A percentile compares a stretch with the other conserved stretches of the same genome.
These are phyloP conservation scores for Myxozyma geophila DNA, from an alignment of 805 yeast species.

Conservation along the genomic window DNA sequence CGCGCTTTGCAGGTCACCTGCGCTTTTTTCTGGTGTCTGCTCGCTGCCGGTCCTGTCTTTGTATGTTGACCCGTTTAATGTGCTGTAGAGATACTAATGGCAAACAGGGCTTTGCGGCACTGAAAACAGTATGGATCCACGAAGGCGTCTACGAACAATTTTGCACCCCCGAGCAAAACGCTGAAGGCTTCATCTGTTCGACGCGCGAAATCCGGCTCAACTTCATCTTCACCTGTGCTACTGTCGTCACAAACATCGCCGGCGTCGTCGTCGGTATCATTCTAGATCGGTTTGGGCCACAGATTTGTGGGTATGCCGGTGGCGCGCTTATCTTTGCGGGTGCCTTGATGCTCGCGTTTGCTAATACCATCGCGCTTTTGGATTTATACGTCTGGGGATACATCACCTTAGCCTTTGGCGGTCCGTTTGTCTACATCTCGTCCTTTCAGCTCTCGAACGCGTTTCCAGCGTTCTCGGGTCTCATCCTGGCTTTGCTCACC, in stretches of 20 bases:
- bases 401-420: slow-evolving; percentile 78
- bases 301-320: slow-evolving; percentile 77
- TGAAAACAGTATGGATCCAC: slow-evolving; percentile 76
- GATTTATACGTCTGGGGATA: slow-evolving; percentile 81
- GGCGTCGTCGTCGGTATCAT: slow-evolving; percentile 83
- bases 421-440: slow-evolving; percentile 91
- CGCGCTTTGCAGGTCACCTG: slow-evolving; percentile 64
- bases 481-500: slow-evolving; percentile 77
- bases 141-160: slow-evolving; percentile 75
- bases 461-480: slow-evolving; percentile 81
- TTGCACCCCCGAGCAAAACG: slow-evolving; percentile 53
- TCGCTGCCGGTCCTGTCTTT: slow-evolving; percentile 92
- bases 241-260: slow-evolving; percentile 81
- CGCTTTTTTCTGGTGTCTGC: slow-evolving; percentile 83
- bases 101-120: slow-evolving; percentile 76
- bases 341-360: slow-evolving; percentile 53
- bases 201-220: slow-evolving; percentile 85
- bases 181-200: slow-evolving; percentile 52
- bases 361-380: slow-evolving; percentile 44
- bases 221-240: slow-evolving; percentile 81
- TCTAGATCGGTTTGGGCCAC: slow-evolving; percentile 80
- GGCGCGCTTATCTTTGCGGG: slow-evolving; percentile 63
- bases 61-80: slow-evolving; percentile 44
- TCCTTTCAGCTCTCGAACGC: slow-evolving; percentile 88
- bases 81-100: not conserved